Evolutionary conservation across 768 basidiomycete genomes (phyloP), one percentile per base, ranked within the genome.

Genomic region (Phlebiopsis gigantea): DNA sequence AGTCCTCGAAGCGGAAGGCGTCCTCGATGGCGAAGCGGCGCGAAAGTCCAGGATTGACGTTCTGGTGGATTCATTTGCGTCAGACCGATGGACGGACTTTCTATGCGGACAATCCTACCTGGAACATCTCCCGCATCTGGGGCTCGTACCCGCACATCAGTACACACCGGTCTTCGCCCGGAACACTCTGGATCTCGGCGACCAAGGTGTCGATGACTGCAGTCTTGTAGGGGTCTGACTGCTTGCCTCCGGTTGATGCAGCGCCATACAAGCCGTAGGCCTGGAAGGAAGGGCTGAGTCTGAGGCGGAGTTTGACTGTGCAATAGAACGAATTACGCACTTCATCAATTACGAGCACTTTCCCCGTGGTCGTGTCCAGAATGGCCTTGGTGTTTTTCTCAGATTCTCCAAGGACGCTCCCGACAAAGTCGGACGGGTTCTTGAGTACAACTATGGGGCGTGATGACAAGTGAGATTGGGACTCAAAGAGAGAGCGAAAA

Each of bases 151-250:
- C 87, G 1, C 85, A 65, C 44, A 88, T 66, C 10, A 88, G 69
- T 0, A 88, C 82, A 53, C 84, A 86, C 28, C 85, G 76, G 64
- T 88, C 86, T 63, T 88, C 87, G 4, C 86, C 85, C 0, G 83
- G 82, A 0, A 77, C 76, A 45, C 78, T 84, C 61, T 88, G 86
- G 2, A 88, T 79, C 66, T 88, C 87, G 0, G 87, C 87, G 0
- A 88, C 86, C 26, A 88, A 79, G 0, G 86, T 87, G 63, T 88
- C 87, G 26, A 88, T 85, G 42, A 88, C 87, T 0, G 84, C 77
- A 1, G 82, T 84, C 60, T 86, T 87, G 68, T 70, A 87, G 0
- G 73, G 66, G 59, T 88, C 84, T 15, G 61, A 70, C 8, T 65
- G 41, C 44, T 65, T 62, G 10, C 62, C 65, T 21, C 70, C 71